Percentiles rank a stretch among this genome's conserved stretches.
Evolutionary conservation across 2,329 filamentous ascomycete genomes (phyloP).

Genomic region (Scedosporium aurantiacum): DNA sequence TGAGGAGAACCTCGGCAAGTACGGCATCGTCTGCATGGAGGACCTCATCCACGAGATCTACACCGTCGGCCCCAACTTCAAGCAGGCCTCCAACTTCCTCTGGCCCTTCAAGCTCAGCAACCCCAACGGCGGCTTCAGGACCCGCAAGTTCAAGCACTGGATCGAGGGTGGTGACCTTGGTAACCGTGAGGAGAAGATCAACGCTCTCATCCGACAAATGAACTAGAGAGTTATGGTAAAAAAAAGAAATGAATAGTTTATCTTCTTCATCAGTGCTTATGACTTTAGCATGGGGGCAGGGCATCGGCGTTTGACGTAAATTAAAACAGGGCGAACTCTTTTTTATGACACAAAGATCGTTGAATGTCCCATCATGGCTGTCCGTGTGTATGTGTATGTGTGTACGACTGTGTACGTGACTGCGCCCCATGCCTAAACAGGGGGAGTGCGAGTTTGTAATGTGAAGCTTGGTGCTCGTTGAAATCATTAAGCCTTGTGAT

Average conservation of each 20-base stretch:
- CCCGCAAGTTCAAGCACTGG: slow-evolving; percentile 98
- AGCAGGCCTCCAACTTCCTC: slow-evolving; percentile 98
- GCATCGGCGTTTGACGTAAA: slow-evolving; percentile 7
- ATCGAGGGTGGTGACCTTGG: slow-evolving; percentile 97
- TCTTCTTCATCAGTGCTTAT: slow-evolving; percentile 20
- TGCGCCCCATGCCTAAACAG: neutral
- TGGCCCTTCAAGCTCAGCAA: slow-evolving; percentile 99
- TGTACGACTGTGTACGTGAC: neutral
- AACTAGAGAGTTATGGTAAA: slow-evolving; percentile 52
- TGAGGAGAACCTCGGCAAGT: slow-evolving; percentile 93
- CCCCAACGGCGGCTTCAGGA: slow-evolving; percentile 91
- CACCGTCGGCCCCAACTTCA: slow-evolving; percentile 98
- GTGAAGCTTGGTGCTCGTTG: neutral
- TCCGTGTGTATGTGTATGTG: slow-evolving; percentile 5
- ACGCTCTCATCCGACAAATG: slow-evolving; percentile 93
- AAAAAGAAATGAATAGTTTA: slow-evolving; percentile 18
- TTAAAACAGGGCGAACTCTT: slow-evolving; percentile 9
- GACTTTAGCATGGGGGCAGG: slow-evolving; percentile 6
- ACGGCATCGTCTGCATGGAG: slow-evolving; percentile 98
- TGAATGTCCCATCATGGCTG: slow-evolving; percentile 9
- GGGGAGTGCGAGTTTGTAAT: neutral
- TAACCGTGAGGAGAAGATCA: slow-evolving; percentile 98
- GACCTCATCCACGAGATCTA: slow-evolving; percentile 99
- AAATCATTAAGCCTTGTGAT: neutral
- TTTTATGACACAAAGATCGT: slow-evolving; percentile 4